phyloP scores from a whole-genome alignment of 169 alveolate genomes.

The Babesia caballi region DNA sequence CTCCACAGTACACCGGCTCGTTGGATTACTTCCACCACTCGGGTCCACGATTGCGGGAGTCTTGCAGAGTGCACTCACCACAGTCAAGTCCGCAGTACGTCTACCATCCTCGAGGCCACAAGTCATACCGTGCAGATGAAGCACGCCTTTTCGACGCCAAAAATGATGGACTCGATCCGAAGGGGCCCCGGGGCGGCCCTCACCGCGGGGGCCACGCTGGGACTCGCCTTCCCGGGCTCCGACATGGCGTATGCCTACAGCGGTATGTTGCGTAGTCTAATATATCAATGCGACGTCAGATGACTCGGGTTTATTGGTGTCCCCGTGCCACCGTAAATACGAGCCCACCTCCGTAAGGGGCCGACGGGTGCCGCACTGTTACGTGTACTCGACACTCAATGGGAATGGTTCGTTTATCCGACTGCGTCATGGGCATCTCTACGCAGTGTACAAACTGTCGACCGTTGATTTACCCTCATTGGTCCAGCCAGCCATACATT shows the following conservation, averaged over 20 bases:
- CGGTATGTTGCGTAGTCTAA: not conserved
- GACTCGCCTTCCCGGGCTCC: conserved; percentile 57
- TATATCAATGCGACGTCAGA: not conserved
- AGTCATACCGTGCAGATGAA: conserved; percentile 43
- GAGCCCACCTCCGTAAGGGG: conserved; percentile 50
- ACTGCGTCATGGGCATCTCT: not conserved
- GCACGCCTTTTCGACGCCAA: conserved; percentile 50
- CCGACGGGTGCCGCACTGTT: conserved; percentile 44
- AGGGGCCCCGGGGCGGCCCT: conserved; percentile 18
- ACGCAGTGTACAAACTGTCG: conserved; percentile 51
- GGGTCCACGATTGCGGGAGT: conserved; percentile 1
- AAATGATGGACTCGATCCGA: conserved; percentile 39
- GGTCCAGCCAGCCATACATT: conserved; percentile 50
- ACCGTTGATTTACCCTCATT: conserved; percentile 58
- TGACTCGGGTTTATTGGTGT: not conserved
- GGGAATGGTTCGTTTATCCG: not conserved
- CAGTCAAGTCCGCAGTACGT: conserved; percentile 30
- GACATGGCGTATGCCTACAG: conserved; percentile 61
- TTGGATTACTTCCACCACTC: conserved; percentile 16
- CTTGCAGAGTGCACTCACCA: not conserved
- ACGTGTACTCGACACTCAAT: conserved; percentile 15
- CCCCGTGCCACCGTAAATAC: conserved; percentile 44
- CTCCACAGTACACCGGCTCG: conserved; percentile 1
- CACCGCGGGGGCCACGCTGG: conserved; percentile 29
- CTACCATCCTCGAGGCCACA: not conserved